phyloP scores from a whole-genome alignment of 2,329 filamentous ascomycete genomes.

The Aureobasidium sp. region DNA sequence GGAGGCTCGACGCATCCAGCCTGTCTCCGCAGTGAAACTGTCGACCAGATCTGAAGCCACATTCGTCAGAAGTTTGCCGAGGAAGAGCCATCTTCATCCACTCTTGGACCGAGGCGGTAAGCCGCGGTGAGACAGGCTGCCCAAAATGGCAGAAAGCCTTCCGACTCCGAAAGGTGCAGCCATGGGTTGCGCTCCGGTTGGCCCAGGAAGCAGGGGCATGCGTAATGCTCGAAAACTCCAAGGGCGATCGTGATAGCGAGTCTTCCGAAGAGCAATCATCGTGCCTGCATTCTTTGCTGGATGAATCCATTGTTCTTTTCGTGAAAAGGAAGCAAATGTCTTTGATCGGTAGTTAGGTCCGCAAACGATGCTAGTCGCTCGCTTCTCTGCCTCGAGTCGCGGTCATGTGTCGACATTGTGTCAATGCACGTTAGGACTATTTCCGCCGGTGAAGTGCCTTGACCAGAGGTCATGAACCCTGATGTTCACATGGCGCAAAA shows the following conservation, averaged over 20 bases:
- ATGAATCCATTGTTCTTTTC: not conserved
- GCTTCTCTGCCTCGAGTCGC: not conserved
- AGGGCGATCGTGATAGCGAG: not conserved
- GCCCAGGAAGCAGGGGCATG: not conserved
- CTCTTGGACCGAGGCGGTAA: constrained; percentile 4
- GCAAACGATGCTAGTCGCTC: constrained; percentile 8
- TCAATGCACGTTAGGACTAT: constrained; percentile 5
- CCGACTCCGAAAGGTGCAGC: not conserved
- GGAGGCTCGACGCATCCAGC: constrained; percentile 5
- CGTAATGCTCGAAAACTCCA: not conserved
- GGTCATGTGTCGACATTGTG: constrained; percentile 4
- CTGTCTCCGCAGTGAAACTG: not conserved
- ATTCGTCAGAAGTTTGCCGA: constrained; percentile 6
- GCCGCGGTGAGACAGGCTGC: not conserved
- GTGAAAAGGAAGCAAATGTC: not conserved
- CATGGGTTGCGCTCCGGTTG: not conserved
- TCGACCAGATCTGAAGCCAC: not conserved
- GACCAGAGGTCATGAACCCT: constrained; percentile 7
- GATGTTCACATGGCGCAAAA: constrained; percentile 2
- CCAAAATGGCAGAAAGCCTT: not conserved
- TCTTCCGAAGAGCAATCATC: not conserved
- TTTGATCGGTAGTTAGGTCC: constrained; percentile 2
- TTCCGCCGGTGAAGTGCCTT: constrained; percentile 1
- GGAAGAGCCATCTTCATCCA: constrained; percentile 1
- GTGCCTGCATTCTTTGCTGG: not conserved